These are phyloP conservation scores for Tetrastigma voinierianum DNA, from an alignment of 164 flowering plant genomes.

Conservation along the genomic window DNA sequence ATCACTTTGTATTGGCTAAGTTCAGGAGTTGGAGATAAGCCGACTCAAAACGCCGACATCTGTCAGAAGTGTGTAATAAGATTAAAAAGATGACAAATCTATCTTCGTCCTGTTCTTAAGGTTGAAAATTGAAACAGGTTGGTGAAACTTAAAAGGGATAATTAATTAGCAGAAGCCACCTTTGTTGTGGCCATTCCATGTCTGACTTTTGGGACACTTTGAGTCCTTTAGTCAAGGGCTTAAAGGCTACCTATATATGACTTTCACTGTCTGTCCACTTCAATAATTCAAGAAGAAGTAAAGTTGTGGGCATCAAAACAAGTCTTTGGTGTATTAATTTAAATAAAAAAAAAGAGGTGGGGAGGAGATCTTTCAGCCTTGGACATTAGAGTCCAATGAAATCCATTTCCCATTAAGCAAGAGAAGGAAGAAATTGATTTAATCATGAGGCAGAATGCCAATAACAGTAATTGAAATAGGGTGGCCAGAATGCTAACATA, in stretches of 20 bases:
- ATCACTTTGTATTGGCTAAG: too few species aligned
- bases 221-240: background rate
- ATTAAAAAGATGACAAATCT: too few species aligned
- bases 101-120: too few species aligned
- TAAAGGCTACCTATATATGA: background rate
- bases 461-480: background rate
- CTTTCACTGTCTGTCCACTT: background rate
- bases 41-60: too few species aligned
- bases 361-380: background rate
- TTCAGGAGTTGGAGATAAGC: too few species aligned
- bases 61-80: too few species aligned
- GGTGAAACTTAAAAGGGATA: background rate
- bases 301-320: background rate
- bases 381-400: background rate
- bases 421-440: background rate
- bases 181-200: background rate
- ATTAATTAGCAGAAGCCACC: background rate
- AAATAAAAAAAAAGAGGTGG: background rate
- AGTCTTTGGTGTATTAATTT: too few species aligned
- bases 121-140: too few species aligned
- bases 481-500: too few species aligned
- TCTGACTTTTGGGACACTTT: background rate
- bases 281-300: background rate
- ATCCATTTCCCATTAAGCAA: background rate
- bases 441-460: slow-evolving; percentile 1